A percentile compares a stretch with the other conserved stretches of the same genome.
These are phyloP conservation scores for Ceriops tagal DNA, from an alignment of 345 rosid genomes.

Conservation along the genomic window DNA sequence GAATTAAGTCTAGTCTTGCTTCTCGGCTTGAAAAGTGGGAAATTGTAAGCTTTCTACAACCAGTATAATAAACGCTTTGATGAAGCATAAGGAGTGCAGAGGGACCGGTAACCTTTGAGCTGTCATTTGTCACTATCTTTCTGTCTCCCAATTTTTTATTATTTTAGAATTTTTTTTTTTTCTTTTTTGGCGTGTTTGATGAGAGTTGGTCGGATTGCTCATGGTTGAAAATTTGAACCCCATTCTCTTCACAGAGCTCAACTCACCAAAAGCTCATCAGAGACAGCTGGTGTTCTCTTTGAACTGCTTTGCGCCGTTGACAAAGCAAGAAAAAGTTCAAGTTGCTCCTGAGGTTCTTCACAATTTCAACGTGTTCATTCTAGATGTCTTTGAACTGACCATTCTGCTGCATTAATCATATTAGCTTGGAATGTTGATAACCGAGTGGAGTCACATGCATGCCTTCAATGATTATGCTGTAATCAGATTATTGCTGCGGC, in stretches of 20 bases:
- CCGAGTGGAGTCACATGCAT: no score
- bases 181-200: neutral
- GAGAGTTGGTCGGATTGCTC: neutral
- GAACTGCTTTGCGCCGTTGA: constrained; percentile 87
- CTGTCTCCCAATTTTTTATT: neutral
- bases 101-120: constrained; percentile 50
- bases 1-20: constrained; percentile 79
- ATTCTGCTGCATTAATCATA: neutral
- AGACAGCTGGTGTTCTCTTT: constrained; percentile 90
- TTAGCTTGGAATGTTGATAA: neutral
- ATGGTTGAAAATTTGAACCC: neutral
- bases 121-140: neutral
- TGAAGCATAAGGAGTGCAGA: constrained; percentile 78
- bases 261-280: constrained; percentile 87
- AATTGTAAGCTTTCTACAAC: constrained; percentile 72
- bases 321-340: constrained; percentile 77
- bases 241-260: constrained; percentile 62
- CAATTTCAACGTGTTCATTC: constrained; percentile 4
- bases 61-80: constrained; percentile 75
- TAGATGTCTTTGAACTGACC: neutral
- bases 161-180: neutral
- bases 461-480: constrained; percentile 13
- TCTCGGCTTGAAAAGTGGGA: constrained; percentile 77
- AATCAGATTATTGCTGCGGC: constrained; percentile 84
- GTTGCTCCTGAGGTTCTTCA: constrained; percentile 82